These are phyloP conservation scores for Microstegium vimineum DNA, from an alignment of 176 grass and related monocot genomes.

Conservation along the genomic window DNA sequence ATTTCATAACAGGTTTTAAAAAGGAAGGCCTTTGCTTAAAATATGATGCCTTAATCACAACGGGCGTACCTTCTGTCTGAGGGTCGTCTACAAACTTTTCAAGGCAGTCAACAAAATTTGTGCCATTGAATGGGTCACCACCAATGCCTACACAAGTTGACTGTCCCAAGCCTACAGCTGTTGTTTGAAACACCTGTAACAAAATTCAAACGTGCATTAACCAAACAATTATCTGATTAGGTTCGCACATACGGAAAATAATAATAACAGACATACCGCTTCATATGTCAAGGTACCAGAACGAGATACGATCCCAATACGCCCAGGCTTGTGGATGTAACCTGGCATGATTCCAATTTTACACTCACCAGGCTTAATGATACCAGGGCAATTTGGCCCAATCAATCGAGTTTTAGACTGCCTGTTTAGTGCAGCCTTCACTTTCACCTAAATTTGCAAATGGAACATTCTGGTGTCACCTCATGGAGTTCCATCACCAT, in stretches of 20 bases:
- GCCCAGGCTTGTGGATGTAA: conserved; percentile 96
- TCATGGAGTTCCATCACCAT: neutral
- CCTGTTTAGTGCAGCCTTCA: conserved; percentile 91
- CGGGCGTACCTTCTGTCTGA: conserved; percentile 89
- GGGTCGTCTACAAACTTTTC: conserved; percentile 92
- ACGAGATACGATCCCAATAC: conserved; percentile 88
- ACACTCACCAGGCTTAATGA: conserved; percentile 99
- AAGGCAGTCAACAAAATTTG: conserved; percentile 97
- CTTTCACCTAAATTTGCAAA: conserved; percentile 65
- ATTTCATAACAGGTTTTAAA: neutral
- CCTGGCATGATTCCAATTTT: conserved; percentile 99
- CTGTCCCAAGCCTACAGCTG: conserved; percentile 88
- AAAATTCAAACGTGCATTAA: conserved; percentile 23
- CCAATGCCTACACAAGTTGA: conserved; percentile 98
- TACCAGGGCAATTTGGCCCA: conserved; percentile 96
- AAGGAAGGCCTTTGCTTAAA: neutral
- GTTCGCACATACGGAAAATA: neutral
- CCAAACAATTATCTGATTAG: conserved; percentile 12
- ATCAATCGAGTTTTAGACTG: conserved; percentile 94
- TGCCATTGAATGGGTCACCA: conserved; percentile 95
- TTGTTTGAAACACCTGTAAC: conserved; percentile 94
- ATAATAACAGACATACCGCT: conserved; percentile 53
- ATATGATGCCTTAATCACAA: neutral
- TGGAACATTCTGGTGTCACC: neutral
- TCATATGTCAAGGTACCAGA: conserved; percentile 99